phyloP scores from a whole-genome alignment of 2,329 filamentous ascomycete species.

The Fusarium sp. region DNA sequence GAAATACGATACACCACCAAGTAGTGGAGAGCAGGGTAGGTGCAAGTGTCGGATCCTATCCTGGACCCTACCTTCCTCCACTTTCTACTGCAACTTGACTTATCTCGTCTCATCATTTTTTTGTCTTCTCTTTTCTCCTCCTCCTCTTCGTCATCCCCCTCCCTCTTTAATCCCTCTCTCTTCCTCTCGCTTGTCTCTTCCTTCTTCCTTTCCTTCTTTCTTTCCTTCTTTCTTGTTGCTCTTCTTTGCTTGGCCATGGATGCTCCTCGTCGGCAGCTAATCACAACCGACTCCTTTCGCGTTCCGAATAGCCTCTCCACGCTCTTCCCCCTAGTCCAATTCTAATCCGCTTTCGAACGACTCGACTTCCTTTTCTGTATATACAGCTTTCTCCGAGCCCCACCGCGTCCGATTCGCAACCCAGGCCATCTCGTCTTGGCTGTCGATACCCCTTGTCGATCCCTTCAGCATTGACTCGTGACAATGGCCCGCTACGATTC shows the following conservation, averaged over 20 bases:
- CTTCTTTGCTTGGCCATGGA: conserved; percentile 20
- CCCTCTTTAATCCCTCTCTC: conserved; percentile 1
- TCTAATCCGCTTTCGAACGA: conserved; percentile 5
- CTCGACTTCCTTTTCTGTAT: background rate
- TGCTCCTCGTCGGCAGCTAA: conserved; percentile 3
- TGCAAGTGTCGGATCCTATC: background rate
- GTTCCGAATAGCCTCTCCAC: conserved; percentile 5
- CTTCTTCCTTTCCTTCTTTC: background rate
- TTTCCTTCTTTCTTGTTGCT: background rate
- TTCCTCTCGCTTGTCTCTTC: background rate
- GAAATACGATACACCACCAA: background rate
- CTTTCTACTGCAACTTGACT: conserved; percentile 18
- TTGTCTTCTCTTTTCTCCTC: conserved; percentile 16
- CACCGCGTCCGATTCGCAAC: background rate
- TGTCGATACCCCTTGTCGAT: conserved; percentile 23
- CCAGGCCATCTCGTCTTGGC: background rate
- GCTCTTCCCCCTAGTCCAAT: conserved; percentile 5
- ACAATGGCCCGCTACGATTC: conserved; percentile 31
- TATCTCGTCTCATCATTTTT: conserved; percentile 5
- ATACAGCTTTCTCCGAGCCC: background rate
- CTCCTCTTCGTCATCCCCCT: background rate
- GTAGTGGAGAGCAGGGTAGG: background rate
- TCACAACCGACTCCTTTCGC: conserved; percentile 1
- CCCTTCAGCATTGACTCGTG: conserved; percentile 11
- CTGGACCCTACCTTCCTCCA: conserved; percentile 31